These are phyloP conservation scores for Microbotryomycetes sp. DNA, from an alignment of 1,284 basidiomycete species.

Conservation along the genomic window DNA sequence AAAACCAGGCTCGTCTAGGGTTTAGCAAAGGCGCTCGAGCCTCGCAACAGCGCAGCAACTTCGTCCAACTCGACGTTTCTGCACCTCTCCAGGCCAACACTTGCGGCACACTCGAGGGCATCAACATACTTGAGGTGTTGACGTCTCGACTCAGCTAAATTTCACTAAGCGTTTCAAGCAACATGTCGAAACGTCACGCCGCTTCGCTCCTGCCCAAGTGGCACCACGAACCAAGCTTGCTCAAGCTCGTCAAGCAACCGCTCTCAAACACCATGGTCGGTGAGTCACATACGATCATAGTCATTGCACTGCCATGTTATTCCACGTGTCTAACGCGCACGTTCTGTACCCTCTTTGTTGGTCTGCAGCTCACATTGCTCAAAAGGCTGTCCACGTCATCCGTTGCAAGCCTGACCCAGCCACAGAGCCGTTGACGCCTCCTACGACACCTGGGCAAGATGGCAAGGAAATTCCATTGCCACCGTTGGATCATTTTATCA, in stretches of 20 bases:
- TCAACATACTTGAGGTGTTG: too few relatives aligned
- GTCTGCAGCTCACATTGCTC: neutral
- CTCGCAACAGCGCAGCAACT: too few relatives aligned
- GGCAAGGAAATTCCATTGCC: constrained; percentile 48
- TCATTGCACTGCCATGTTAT: neutral
- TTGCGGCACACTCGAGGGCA: too few relatives aligned
- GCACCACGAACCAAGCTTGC: constrained; percentile 61
- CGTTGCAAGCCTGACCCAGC: neutral
- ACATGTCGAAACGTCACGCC: neutral
- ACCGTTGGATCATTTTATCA: constrained; percentile 77
- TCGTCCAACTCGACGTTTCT: too few relatives aligned
- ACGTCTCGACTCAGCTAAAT: neutral
- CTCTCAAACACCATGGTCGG: constrained; percentile 73
- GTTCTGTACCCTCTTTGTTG: neutral
- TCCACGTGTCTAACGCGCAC: constrained; percentile 7
- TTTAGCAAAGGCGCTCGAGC: too few relatives aligned
- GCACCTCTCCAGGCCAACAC: too few relatives aligned
- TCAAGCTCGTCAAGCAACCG: constrained; percentile 64
- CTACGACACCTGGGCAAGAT: constrained; percentile 36
- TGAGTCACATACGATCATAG: constrained; percentile 38
- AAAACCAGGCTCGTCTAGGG: too few relatives aligned
- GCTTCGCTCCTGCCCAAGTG: constrained; percentile 10
- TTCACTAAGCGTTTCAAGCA: neutral
- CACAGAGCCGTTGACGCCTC: constrained; percentile 21
- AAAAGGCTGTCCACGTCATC: neutral